Evolutionary conservation across 2,329 filamentous ascomycete genomes (phyloP).

Genomic region (Zalaria sp.): DNA sequence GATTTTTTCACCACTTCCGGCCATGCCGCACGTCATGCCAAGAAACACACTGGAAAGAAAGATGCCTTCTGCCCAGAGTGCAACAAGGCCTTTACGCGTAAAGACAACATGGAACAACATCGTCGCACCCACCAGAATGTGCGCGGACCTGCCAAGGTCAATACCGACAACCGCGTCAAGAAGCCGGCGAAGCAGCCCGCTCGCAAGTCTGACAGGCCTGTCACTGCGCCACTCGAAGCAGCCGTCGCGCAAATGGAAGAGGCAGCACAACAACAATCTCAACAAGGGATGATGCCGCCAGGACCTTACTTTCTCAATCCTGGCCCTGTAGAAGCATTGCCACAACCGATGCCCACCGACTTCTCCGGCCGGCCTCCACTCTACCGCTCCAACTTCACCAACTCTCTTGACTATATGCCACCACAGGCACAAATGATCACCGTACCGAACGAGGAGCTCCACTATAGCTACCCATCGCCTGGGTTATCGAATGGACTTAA

Average conservation of each 20-base stretch:
- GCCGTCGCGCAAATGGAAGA: slow-evolving; percentile 20
- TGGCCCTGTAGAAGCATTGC: slow-evolving; percentile 19
- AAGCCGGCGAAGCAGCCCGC: slow-evolving; percentile 23
- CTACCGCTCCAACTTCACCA: slow-evolving; percentile 17
- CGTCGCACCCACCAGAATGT: slow-evolving; percentile 56
- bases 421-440: slow-evolving; percentile 13
- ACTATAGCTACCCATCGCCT: slow-evolving; percentile 20
- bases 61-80: slow-evolving; percentile 57
- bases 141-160: slow-evolving; percentile 25
- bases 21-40: slow-evolving; percentile 72
- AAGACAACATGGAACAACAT: slow-evolving; percentile 82
- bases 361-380: slow-evolving; percentile 16
- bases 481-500: slow-evolving; percentile 23
- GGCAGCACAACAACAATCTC: slow-evolving; percentile 5
- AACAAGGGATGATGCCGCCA: slow-evolving; percentile 9
- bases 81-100: slow-evolving; percentile 66
- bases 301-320: slow-evolving; percentile 19
- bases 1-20: slow-evolving; percentile 77
- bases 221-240: slow-evolving; percentile 17
- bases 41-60: slow-evolving; percentile 74
- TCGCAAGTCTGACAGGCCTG: slow-evolving; percentile 13
- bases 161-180: slow-evolving; percentile 28
- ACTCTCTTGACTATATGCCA: slow-evolving; percentile 18
- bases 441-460: slow-evolving; percentile 19
- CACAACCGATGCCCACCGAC: slow-evolving; percentile 18